A percentile compares a stretch with the other conserved stretches of the same genome.
Conservation (phyloP, 169 alveolate genomes). For the Plasmodium relictum region DNA sequence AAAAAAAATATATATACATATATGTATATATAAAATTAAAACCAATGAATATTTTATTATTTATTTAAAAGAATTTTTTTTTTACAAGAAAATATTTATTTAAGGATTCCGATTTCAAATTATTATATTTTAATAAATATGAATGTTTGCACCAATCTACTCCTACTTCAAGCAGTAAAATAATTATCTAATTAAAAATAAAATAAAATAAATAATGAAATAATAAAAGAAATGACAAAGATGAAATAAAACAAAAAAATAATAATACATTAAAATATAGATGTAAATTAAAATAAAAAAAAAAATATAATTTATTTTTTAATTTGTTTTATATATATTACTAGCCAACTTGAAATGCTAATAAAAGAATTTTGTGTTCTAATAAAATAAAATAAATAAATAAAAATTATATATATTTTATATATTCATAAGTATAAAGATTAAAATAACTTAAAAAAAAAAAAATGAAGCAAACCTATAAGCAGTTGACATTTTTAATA, state of each 20-base stretch:
- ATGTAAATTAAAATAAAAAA: neutral
- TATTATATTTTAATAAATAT: constrained; percentile 89
- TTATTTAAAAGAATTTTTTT: neutral
- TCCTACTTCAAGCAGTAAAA: constrained; percentile 86
- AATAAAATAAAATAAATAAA: neutral
- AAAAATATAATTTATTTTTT: neutral
- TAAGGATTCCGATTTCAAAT: constrained; percentile 82
- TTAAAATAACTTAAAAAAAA: no score
- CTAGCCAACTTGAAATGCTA: constrained; percentile 84
- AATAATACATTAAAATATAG: no score
- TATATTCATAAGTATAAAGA: no score
- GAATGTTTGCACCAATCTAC: constrained; percentile 91
- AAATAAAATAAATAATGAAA: neutral
- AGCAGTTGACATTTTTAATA: constrained; percentile 89
- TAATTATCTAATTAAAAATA: constrained; percentile 35
- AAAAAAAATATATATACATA: neutral
- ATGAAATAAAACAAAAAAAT: no score
- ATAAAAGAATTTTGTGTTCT: constrained; percentile 81
- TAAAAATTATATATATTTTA: neutral
- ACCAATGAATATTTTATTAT: neutral
- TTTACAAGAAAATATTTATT: constrained; percentile 77
- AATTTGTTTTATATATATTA: neutral
- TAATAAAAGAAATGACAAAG: no score
- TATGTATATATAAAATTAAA: neutral
- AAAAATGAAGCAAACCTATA: constrained; percentile 15